Base-by-base conservation (phyloP, 257 asterid genomes). In the Fraxinus quadrangulata region DNA sequence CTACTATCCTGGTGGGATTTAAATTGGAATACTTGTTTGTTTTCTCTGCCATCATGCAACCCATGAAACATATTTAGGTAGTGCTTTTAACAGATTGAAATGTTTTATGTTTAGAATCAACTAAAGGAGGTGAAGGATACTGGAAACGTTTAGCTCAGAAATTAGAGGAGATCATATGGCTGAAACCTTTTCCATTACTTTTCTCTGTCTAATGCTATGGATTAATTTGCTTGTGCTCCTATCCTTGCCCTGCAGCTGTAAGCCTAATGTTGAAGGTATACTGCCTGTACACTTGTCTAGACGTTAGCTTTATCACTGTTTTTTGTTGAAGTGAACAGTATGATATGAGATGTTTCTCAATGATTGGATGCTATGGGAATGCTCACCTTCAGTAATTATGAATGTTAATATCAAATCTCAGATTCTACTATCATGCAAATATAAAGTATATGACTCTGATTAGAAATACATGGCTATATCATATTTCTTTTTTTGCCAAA, bases 261-360 rank as follows among this genome's bases (percentile, higher is more conserved):
- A 84, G 54, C 88, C 90, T 47, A 85, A 92, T 83, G 70, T 85
- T 65, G 97, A 94, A 90, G 97, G 98, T 93, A 84, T 7, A 59
- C n/a, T 3, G 0, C 11, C 6, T 11, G n/a, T 69, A 3, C 45
- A 19, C 47, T 67, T 54, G 0, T 10, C 40, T 7, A 68, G 54
- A 12, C 23, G 13, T 19, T 5, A 8, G 30, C 30, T 26, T 31
- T 34, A 26, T 67, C 11, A 17, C 17, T 42, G 21, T 40, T 67
- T 26, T 23, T 34, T 37, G 36, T 19, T 17, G 9, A 36, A 34
- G 63, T 75, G 34, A 5, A 6, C 39, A 28, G 66, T 75, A 12
- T 65, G 67, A 33, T 37, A 12, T 40, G 31, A 59, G 23, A 9
- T 24, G 45, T n/a, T 56, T 56, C 28, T 56, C 66, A 56, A n/a